Conservation (phyloP, 331 rosid genomes). For the Stylosanthes scabra region DNA sequence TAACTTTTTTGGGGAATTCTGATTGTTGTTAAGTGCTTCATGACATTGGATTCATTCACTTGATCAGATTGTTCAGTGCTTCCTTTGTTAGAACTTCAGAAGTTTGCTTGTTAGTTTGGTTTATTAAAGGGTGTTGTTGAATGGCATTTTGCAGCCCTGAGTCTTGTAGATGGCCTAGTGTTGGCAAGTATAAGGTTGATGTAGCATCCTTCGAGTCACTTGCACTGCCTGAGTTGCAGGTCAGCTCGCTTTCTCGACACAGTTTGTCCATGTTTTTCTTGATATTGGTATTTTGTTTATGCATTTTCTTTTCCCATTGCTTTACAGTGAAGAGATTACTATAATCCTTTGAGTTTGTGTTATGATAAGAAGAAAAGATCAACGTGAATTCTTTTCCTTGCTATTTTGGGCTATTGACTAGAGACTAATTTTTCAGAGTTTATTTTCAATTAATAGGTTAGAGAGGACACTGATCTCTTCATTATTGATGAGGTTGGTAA, state of each 20-base stretch:
- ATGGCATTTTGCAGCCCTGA: constrained; percentile 70
- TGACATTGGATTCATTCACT: too few species aligned
- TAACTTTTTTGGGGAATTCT: background rate
- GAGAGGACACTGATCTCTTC: constrained; percentile 77
- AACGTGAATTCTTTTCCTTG: constrained; percentile 1
- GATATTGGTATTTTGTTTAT: background rate
- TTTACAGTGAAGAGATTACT: background rate
- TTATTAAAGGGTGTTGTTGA: constrained; percentile 31
- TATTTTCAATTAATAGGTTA: constrained; percentile 53
- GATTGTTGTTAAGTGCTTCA: background rate
- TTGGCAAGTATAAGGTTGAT: constrained; percentile 83
- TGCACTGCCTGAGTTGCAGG: constrained; percentile 85
- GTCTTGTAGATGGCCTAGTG: constrained; percentile 80
- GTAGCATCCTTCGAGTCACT: constrained; percentile 77
- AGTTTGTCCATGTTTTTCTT: constrained; percentile 1
- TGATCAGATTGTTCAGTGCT: constrained; percentile 6
- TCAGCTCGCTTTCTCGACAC: constrained; percentile 41
- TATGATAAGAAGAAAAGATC: background rate
- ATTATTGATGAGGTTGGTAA: constrained; percentile 89
- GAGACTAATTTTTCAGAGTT: background rate
- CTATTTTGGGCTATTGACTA: constrained; percentile 1
- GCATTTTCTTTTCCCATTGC: background rate
- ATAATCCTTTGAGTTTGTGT: background rate
- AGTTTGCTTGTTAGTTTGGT: constrained; percentile 28
- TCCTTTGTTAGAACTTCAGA: background rate